Evolutionary conservation across 805 yeast species (phyloP), one percentile per base, ranked within the genome.

Genomic region (Diddensiella santjacobensis): DNA sequence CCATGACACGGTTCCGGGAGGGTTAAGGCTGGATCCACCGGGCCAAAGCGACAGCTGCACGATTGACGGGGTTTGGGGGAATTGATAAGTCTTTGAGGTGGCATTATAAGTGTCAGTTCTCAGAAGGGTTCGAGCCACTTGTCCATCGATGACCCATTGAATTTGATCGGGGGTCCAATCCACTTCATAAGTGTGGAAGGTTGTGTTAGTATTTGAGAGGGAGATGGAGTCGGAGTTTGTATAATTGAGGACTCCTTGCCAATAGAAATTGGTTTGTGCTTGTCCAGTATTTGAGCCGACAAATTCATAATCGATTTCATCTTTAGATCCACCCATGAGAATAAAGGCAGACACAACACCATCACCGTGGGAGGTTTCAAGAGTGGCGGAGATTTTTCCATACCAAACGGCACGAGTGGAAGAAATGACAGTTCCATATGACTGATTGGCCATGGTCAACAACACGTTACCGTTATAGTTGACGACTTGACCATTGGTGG

Each of bases 291-390:
- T 79, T 58, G 78, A 76, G 51, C 97, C 97, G 53, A 88, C 83
- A 58, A 81, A 84, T 71, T 90, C 96, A 61, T 69, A 81, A 77
- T 90, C 96, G 59, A 89, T 76, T 74, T 90, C 97, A 71, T 89
- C 97, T 71, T 87, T 81, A 30, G 83, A 86, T 61, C 86, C 87
- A 3, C 95, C 85, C 68, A 80, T 84, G 47, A 87, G 66, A 66
- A 89, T 88, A 58, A 82, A 79, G 19, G 96, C 90, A 6, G 95
- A 77, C 49, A 89, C 78, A 31, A 89, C 96, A 72, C 97, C 97
- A 11, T 67, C 72, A 37, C 77, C 78, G 61, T 80, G 86, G 0
- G 96, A 84, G 0, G 91, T 72, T 69, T 83, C 87, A 58, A 89
- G 61, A 38, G 73, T 77, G 39, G 85, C 82, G 23, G 81, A 69